Conservation (phyloP, 345 rosid species). For the Corchorus capsularis region DNA sequence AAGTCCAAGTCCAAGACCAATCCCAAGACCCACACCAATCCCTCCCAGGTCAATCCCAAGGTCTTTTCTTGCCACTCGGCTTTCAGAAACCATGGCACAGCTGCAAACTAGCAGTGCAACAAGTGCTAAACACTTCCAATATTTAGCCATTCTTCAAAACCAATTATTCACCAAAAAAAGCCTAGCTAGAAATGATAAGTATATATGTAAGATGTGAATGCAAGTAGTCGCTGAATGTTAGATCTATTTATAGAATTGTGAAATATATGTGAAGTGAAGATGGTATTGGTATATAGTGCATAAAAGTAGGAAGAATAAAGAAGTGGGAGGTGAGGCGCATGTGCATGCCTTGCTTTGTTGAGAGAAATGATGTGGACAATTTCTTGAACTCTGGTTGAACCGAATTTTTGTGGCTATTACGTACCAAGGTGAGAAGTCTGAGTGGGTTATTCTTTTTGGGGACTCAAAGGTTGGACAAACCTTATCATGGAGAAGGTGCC, state of each 20-base stretch:
- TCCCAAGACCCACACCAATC: conserved; percentile 67
- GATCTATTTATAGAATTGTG: conserved; percentile 25
- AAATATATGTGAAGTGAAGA: neutral
- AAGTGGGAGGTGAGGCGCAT: no score
- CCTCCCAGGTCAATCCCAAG: conserved; percentile 82
- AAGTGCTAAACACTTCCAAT: conserved; percentile 28
- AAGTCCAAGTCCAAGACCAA: conserved; percentile 63
- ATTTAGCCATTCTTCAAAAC: conserved; percentile 27
- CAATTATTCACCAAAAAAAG: no score
- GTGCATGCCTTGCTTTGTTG: conserved; percentile 26
- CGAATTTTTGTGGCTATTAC: conserved; percentile 8
- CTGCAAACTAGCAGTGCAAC: conserved; percentile 36
- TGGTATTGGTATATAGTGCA: neutral
- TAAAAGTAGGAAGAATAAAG: no score
- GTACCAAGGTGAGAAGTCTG: neutral
- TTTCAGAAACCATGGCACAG: conserved; percentile 38
- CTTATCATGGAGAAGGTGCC: conserved; percentile 19
- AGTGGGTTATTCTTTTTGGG: conserved; percentile 6
- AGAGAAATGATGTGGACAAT: conserved; percentile 3
- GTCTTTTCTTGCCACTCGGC: conserved; percentile 73
- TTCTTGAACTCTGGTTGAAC: neutral
- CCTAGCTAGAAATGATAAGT: neutral
- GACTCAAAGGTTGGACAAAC: conserved; percentile 12
- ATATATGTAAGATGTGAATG: neutral
- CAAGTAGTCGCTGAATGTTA: neutral